These are phyloP conservation scores for Colletotrichum lupini DNA, from an alignment of 2,329 filamentous ascomycete species.

Conservation along the genomic window DNA sequence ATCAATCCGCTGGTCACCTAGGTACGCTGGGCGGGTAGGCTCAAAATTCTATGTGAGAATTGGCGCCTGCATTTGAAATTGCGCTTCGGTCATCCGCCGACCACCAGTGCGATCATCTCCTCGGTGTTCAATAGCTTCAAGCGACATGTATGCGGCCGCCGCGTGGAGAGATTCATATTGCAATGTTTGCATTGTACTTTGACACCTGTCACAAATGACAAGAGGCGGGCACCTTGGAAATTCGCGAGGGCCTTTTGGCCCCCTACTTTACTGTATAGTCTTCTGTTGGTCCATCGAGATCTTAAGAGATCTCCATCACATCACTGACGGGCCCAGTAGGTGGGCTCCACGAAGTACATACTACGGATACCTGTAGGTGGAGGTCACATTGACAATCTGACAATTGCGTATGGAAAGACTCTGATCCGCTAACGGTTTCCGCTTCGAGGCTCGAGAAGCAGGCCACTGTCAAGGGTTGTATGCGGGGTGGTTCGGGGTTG, in stretches of 20 bases:
- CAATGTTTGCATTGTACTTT: neutral
- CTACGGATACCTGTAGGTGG: neutral
- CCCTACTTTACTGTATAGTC: neutral
- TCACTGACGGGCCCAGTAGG: slow-evolving; percentile 4
- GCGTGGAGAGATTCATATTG: neutral
- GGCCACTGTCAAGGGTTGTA: neutral
- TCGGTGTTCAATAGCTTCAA: neutral
- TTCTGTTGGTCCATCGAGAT: slow-evolving; percentile 29
- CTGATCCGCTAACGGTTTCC: slow-evolving; percentile 20
- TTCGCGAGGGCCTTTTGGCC: neutral
- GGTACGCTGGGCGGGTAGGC: neutral
- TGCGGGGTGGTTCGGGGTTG: slow-evolving; percentile 13
- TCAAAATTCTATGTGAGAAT: neutral
- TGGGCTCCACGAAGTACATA: neutral
- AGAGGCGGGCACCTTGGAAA: neutral
- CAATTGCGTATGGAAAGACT: slow-evolving; percentile 8
- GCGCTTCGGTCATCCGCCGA: slow-evolving; percentile 18
- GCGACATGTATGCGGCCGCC: neutral
- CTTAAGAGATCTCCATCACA: slow-evolving; percentile 21
- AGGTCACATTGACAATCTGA: slow-evolving; percentile 8
- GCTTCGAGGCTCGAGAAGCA: slow-evolving; percentile 3
- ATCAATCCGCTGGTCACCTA: neutral
- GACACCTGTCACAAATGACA: slow-evolving; percentile 24
- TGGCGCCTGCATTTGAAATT: neutral
- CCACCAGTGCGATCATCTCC: neutral